Base-by-base conservation (phyloP, 306 rosid species). In the Pyrus communis region DNA sequence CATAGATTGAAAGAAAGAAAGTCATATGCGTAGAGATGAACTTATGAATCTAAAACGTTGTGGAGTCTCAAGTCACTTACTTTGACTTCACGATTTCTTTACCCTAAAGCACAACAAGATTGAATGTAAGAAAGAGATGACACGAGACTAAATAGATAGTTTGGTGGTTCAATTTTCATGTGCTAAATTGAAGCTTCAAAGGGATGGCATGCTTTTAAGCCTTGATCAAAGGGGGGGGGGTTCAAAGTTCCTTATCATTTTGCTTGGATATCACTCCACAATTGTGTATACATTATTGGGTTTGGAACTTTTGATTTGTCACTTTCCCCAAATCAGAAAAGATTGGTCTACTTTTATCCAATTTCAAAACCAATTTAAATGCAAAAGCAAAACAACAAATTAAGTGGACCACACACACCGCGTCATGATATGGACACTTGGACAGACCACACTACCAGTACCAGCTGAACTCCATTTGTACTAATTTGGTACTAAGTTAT, bases 71-170 rank as follows among this genome's bases (percentile, higher is more conserved):
- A 77, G 67, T 86, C 75, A 33, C 78, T 82, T 74, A 51, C 84
- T 82, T 88, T 82, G 78, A 83, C 87, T 66, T n/a, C 40, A n/a
- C 70, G 71, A 42, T 7, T 75, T 82, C 65, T 65, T 19, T 17
- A 63, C n/a, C 68, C 42, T 11, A 63, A 28, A 25, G 42, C 42
- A 17, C 68, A 40, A 43, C 27, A 18, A 73, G 10, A 38, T 57
- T 22, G 42, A 66, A 73, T 30, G 10, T 14, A 49, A 61, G 33
- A 61, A 14, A 61, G 38, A 61, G 8, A 61, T 1, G 63, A 9
- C 27, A 22, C 17, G 55, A 49, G 21, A 58, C 64, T 14, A 6
- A 19, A 54, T 17, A 3, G 1, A 70, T 42, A 70, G 75, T 31
- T 38, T n/a, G 4, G 1, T 22, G 35, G 17, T 9, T 43, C 28